A percentile compares a stretch with the other conserved stretches of the same genome.
Conservation (phyloP, 352 stramenopile genomes). For the Phytophthora boehmeriae region DNA sequence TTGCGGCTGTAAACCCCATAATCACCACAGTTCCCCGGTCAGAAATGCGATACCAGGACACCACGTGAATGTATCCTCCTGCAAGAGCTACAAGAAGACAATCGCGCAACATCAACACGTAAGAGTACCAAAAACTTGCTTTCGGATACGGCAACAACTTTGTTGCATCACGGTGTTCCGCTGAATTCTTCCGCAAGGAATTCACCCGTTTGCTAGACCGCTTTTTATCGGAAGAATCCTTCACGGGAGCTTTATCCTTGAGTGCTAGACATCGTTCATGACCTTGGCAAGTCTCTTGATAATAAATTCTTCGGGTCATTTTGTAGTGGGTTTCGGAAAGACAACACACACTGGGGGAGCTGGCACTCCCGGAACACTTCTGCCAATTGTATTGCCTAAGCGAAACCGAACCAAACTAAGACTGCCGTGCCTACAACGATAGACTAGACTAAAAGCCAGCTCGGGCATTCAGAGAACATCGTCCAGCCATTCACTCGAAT, state of each 20-base stretch:
- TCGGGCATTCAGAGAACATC: too few relatives aligned
- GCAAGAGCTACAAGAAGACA: conserved; percentile 4
- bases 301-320: conserved; percentile 23
- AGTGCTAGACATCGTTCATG: conserved; percentile 10
- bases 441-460: too few relatives aligned
- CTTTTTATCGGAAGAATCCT: conserved; percentile 1
- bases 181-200: background rate
- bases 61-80: conserved; percentile 34
- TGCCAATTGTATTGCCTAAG: too few relatives aligned
- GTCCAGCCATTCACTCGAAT: too few relatives aligned
- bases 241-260: background rate
- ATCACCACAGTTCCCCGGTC: conserved; percentile 15
- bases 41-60: conserved; percentile 17
- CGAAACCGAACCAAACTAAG: too few relatives aligned
- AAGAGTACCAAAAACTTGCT: conserved; percentile 12
- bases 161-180: background rate
- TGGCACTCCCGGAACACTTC: too few relatives aligned
- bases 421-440: too few relatives aligned
- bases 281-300: conserved; percentile 25
- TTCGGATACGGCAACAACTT: background rate
- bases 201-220: background rate
- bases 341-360: too few relatives aligned
- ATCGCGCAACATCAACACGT: background rate
- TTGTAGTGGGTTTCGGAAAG: too few relatives aligned
- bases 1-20: conserved; percentile 23